phyloP scores from a whole-genome alignment of 2,329 filamentous ascomycete genomes.

The Aspergillus aculeatus region DNA sequence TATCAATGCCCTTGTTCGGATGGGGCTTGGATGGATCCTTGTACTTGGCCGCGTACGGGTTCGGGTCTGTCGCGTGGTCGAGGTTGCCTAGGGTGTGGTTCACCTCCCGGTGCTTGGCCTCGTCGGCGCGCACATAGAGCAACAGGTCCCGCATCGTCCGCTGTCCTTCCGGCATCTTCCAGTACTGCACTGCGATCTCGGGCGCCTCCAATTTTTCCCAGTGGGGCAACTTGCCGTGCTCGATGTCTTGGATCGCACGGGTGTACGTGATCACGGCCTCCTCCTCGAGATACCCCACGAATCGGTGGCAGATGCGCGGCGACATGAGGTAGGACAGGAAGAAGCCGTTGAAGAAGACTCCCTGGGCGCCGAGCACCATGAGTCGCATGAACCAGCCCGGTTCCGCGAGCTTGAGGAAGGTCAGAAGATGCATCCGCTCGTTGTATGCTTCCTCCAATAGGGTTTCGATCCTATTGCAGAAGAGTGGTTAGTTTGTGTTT shows the following conservation, averaged over 20 bases:
- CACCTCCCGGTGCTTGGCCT: constrained; percentile 87
- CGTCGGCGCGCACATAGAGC: constrained; percentile 84
- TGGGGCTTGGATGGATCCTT: constrained; percentile 67
- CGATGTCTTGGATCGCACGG: constrained; percentile 80
- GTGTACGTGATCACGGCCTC: constrained; percentile 97
- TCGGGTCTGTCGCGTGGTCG: constrained; percentile 80
- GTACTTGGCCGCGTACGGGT: constrained; percentile 85
- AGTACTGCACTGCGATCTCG: constrained; percentile 87
- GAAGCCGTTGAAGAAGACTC: constrained; percentile 93
- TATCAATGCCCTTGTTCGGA: constrained; percentile 65
- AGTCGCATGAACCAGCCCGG: constrained; percentile 87
- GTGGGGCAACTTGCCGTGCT: constrained; percentile 75
- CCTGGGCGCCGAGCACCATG: constrained; percentile 89
- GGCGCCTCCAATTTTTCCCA: constrained; percentile 80
- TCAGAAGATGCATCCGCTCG: constrained; percentile 88
- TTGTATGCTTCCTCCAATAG: constrained; percentile 88
- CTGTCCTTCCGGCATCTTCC: constrained; percentile 84
- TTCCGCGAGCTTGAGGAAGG: constrained; percentile 87
- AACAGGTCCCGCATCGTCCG: constrained; percentile 83
- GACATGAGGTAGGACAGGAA: constrained; percentile 86
- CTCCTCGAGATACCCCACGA: constrained; percentile 95
- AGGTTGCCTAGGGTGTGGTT: constrained; percentile 94
- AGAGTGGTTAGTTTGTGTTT: neutral
- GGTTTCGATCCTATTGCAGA: constrained; percentile 71
- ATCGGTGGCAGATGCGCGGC: constrained; percentile 85